Base-by-base conservation (phyloP, 192 early-diverging fungal genomes). In the Backusella liffmaniae region DNA sequence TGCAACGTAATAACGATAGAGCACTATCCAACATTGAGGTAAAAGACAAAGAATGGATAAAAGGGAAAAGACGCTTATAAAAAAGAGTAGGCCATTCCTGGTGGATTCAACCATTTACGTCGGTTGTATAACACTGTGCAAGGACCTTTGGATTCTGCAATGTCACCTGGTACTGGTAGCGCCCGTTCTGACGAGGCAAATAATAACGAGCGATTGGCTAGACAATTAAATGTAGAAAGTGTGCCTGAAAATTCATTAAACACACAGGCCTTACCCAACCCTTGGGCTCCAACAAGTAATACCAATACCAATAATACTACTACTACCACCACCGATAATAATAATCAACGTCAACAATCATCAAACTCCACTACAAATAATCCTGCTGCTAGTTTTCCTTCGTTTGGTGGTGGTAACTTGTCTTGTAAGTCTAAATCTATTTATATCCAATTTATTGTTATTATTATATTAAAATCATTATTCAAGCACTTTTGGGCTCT, bases 31-130 rank as follows among this genome's bases (percentile, higher is more conserved):
- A 91, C 56, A 77, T 91, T 76, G 90, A 91, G 73, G 81, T 81
- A 77, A 70, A 10, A 69, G 7, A 23, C 7, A 37, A 5, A 29
- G 0, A 10, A 9, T 2, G 13, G 23, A 29, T 18, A 30, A 15
- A 5, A 16, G 6, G 1, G 9, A 16, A 18, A 4, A 6, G 2
- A 16, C 5, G 5, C 16, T 15, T 36, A 32, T 26, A 8, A 4
- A 30, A 30, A 66, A 23, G 29, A 30, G 18, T 66, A 81, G 80
- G 87, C 88, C 67, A 82, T 91, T 59, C 90, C 90, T 13, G 90
- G 90, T 34, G 90, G 90, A 53, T 91, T 91, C 70, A 89, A 91
- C 70, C 88, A 89, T 79, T 80, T 91, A 36, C 83, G 86, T 41
- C 70, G 88, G 18, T 83, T 91, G 84, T 88, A 90, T 73, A 83